phyloP scores from a whole-genome alignment of 148 eudicot genomes.

The Agrostemma githago region DNA sequence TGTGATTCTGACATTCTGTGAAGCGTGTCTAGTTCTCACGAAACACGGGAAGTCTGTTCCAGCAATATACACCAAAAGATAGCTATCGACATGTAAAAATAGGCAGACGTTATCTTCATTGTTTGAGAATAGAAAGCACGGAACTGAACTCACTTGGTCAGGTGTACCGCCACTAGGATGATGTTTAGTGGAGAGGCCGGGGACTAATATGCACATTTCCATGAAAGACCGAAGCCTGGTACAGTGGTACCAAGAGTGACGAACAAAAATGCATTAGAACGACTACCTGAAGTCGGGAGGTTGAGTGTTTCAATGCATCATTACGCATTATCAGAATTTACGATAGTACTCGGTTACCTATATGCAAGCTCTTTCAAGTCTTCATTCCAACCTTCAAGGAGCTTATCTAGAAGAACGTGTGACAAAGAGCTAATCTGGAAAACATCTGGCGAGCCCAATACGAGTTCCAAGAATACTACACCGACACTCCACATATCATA shows the following conservation, averaged over 20 bases:
- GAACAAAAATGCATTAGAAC: neutral
- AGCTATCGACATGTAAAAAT: neutral
- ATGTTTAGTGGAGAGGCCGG: conserved; percentile 56
- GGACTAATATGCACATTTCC: conserved; percentile 92
- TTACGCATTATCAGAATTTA: neutral
- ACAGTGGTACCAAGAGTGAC: conserved; percentile 32
- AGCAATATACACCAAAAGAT: neutral
- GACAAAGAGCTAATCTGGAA: conserved; percentile 77
- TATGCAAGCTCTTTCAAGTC: conserved; percentile 88
- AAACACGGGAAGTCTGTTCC: neutral
- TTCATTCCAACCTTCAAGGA: conserved; percentile 92
- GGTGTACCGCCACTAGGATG: conserved; percentile 35
- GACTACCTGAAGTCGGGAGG: neutral
- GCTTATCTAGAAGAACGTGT: conserved; percentile 77
- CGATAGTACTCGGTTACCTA: conserved; percentile 37
- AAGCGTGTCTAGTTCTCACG: neutral
- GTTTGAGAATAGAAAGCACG: neutral
- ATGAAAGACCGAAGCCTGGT: conserved; percentile 88
- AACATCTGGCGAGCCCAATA: conserved; percentile 92
- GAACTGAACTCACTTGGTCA: conserved; percentile 39
- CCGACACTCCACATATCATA: conserved; percentile 99
- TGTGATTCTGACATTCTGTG: neutral
- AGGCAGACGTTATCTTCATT: neutral
- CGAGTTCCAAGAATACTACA: conserved; percentile 79
- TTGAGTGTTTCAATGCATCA: neutral